These are phyloP conservation scores for Monascus purpureus DNA, from an alignment of 495 filamentous ascomycete genomes.

Conservation along the genomic window DNA sequence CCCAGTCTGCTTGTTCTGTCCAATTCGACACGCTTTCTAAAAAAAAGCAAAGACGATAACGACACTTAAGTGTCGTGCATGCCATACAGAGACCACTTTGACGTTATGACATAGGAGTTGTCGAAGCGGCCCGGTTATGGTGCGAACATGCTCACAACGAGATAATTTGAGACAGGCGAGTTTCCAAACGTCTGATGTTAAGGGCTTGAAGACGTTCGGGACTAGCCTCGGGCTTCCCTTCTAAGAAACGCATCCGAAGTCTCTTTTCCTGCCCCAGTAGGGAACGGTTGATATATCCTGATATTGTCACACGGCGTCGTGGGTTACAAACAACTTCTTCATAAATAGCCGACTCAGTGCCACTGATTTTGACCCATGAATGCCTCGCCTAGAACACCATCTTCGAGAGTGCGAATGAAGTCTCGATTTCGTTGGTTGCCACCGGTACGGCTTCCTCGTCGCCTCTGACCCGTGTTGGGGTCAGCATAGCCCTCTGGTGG, in stretches of 20 bases:
- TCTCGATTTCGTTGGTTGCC: slow-evolving; percentile 57
- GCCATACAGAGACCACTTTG: too few species aligned
- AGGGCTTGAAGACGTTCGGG: too few species aligned
- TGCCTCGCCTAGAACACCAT: slow-evolving; percentile 79
- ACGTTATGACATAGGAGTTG: too few species aligned
- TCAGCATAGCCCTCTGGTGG: slow-evolving; percentile 76
- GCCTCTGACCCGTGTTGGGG: slow-evolving; percentile 41
- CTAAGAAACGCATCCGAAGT: slow-evolving; percentile 6
- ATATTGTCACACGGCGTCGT: background rate
- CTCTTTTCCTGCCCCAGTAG: slow-evolving; percentile 4
- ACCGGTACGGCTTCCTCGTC: slow-evolving; percentile 63
- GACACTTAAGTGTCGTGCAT: too few species aligned
- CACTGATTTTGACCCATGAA: slow-evolving; percentile 51
- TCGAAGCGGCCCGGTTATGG: too few species aligned
- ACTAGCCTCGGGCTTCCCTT: too few species aligned
- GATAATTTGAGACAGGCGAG: too few species aligned
- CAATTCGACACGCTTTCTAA: too few species aligned
- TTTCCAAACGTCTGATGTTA: too few species aligned
- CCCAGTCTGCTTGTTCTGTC: too few species aligned
- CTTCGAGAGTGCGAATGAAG: slow-evolving; percentile 88
- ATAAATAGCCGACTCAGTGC: slow-evolving; percentile 29
- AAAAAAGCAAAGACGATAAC: too few species aligned
- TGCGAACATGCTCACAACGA: too few species aligned
- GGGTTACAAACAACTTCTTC: background rate
- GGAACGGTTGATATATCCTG: slow-evolving; percentile 3